These are phyloP conservation scores for Glonium stellatum DNA, from an alignment of 495 filamentous ascomycete genomes.

Conservation along the genomic window DNA sequence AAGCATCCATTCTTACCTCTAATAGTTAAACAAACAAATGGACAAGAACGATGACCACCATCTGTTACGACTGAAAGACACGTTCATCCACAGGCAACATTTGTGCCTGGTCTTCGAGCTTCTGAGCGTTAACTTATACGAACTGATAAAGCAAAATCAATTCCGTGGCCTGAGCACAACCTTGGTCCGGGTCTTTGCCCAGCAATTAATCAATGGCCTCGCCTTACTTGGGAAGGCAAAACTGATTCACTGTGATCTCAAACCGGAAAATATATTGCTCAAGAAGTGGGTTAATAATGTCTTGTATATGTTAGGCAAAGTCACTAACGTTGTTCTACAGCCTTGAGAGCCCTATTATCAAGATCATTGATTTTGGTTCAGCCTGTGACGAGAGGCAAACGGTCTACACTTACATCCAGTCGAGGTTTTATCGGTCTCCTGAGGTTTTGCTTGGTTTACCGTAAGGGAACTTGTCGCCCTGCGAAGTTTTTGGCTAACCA, in stretches of 20 bases:
- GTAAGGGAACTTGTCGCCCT: conserved; percentile 37
- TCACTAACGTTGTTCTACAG: conserved; percentile 38
- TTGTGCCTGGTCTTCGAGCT: conserved; percentile 96
- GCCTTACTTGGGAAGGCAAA: conserved; percentile 93
- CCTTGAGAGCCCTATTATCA: conserved; percentile 98
- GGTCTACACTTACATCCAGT: conserved; percentile 99
- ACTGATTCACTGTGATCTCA: conserved; percentile 96
- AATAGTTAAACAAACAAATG: conserved; percentile 89
- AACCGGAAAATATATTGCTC: conserved; percentile 95
- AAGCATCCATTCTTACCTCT: conserved; percentile 27
- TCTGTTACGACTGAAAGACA: conserved; percentile 90
- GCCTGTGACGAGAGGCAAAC: conserved; percentile 98
- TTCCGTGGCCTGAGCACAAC: conserved; percentile 97
- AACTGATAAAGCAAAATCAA: conserved; percentile 99
- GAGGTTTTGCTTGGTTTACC: conserved; percentile 91
- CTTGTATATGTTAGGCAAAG: not conserved
- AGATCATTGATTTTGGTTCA: conserved; percentile 99
- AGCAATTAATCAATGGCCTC: conserved; percentile 88
- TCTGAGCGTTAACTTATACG: conserved; percentile 95
- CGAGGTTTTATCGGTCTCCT: conserved; percentile 93
- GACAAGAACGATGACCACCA: conserved; percentile 99
- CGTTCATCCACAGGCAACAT: conserved; percentile 97
- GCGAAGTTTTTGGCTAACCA: conserved; percentile 16
- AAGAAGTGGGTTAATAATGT: conserved; percentile 63
- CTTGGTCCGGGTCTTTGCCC: conserved; percentile 94